A percentile compares a stretch with the other conserved stretches of the same genome.
Evolutionary conservation across 352 stramenopile genomes (phyloP).

Genomic region (Phytophthora crassamura): DNA sequence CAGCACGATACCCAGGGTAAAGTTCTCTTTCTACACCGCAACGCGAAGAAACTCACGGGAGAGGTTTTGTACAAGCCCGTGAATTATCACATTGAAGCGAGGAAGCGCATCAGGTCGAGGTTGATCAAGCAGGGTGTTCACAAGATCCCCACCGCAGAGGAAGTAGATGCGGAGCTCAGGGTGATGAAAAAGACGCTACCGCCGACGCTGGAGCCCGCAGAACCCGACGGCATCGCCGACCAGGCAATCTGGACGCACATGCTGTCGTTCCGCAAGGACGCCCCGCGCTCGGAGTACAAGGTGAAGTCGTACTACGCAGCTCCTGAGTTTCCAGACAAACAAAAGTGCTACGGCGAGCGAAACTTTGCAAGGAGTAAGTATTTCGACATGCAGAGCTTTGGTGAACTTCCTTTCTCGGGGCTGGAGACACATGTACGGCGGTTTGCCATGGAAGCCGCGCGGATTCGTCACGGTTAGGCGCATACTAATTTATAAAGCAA

Average conservation of each 20-base stretch:
- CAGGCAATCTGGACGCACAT: slow-evolving; percentile 71
- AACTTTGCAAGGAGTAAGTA: slow-evolving; percentile 30
- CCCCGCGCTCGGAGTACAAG: slow-evolving; percentile 42
- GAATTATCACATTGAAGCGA: slow-evolving; percentile 30
- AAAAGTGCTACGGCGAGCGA: slow-evolving; percentile 64
- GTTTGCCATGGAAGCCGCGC: slow-evolving; percentile 41
- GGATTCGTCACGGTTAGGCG: slow-evolving; percentile 31
- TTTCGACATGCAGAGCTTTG: slow-evolving; percentile 43
- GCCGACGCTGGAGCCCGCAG: slow-evolving; percentile 20
- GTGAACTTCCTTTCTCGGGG: slow-evolving; percentile 24
- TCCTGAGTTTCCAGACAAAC: slow-evolving; percentile 39
- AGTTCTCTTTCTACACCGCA: slow-evolving; percentile 62
- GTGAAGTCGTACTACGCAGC: slow-evolving; percentile 57
- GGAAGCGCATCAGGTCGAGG: slow-evolving; percentile 27
- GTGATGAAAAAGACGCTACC: slow-evolving; percentile 26
- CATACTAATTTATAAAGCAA: slow-evolving; percentile 23
- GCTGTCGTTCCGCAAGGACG: slow-evolving; percentile 56
- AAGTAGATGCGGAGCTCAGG: slow-evolving; percentile 24
- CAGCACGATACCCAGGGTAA: slow-evolving; percentile 42
- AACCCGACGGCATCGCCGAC: slow-evolving; percentile 40
- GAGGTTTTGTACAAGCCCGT: slow-evolving; percentile 31
- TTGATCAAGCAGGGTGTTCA: slow-evolving; percentile 32
- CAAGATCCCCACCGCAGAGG: slow-evolving; percentile 20
- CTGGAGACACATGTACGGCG: slow-evolving; percentile 37
- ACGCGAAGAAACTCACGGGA: slow-evolving; percentile 51